phyloP scores from a whole-genome alignment of 768 basidiomycete species.

The Rhodotorula babjevae region DNA sequence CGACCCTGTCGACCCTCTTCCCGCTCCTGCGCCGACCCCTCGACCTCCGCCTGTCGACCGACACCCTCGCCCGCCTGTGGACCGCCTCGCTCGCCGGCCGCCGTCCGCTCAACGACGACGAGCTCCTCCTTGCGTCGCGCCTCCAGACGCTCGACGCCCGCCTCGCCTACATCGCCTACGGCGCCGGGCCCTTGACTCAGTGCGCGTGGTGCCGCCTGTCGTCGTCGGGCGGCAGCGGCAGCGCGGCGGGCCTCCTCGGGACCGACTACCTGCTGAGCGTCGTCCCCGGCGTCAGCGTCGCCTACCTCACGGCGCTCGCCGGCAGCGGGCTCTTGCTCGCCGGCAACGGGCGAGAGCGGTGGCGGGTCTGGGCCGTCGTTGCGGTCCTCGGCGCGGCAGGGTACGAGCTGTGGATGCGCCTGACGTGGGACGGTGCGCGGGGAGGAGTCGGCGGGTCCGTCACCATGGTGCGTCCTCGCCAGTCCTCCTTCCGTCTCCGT shows the following conservation, averaged over 20 bases:
- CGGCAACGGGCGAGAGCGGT: conserved; percentile 11
- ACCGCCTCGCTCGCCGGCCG: background rate
- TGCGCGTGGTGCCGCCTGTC: conserved; percentile 31
- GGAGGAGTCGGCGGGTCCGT: background rate
- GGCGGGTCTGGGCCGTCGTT: background rate
- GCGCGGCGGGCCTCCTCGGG: background rate
- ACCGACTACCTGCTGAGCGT: conserved; percentile 24
- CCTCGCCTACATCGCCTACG: conserved; percentile 25
- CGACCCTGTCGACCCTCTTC: conserved; percentile 14
- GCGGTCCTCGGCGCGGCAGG: background rate
- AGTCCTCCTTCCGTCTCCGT: no score
- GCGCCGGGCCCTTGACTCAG: background rate
- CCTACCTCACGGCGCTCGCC: conserved; percentile 2
- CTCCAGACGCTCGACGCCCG: conserved; percentile 37
- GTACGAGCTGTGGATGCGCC: background rate
- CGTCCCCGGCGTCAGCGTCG: conserved; percentile 6
- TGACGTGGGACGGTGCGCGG: conserved; percentile 7
- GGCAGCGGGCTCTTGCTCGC: conserved; percentile 7
- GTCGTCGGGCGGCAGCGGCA: background rate
- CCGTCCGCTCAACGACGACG: background rate
- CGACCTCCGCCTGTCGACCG: conserved; percentile 33
- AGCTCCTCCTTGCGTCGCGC: conserved; percentile 13
- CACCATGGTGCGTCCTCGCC: background rate
- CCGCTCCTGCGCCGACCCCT: conserved; percentile 30
- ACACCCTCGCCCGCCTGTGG: conserved; percentile 21